Evolutionary conservation across 148 eudicot genomes (phyloP), one percentile per base, ranked within the genome.

Genomic region (Agrostemma githago): DNA sequence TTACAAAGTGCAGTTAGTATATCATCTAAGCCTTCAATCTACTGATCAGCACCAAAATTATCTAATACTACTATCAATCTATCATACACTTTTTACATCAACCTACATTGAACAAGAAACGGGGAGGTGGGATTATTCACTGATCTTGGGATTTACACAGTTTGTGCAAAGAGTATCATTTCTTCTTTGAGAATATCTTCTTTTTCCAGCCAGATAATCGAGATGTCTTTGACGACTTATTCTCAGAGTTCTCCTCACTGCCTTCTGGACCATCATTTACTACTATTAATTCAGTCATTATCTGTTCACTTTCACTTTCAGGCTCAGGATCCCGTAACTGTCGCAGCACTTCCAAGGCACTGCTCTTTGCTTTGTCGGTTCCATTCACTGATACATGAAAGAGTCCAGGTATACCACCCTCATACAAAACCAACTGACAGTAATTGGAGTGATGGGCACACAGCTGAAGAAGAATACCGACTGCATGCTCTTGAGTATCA

Each of bases 351-450:
- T 92, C 92, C 42, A 48, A 44, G 5, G 96, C 93, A 72, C 72
- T 72, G 39, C 74, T 79, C 83, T 86, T 90, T 26, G 84, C 98
- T 78, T 79, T 86, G 26, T 82, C 85, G 37, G 75, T 93, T 46
- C 98, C 98, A 39, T 84, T 87, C 38, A 79, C 37, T 0, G 89
- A 85, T 4, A 87, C 53, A n/a, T 19, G 43, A 41, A 66, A 62
- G 8, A 93, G 81, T 38, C 81, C 48, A 15, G 98, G 95, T 48
- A 91, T 79, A 15, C 90, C 82, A 11, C 91, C 92, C 72, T 91
- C 98, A 19, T 79, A 77, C 87, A 91, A 82, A 20, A 88, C 95
- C 81, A 85, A 19, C 58, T 77, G 77, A 72, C 97, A 89, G 66
- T 83, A 89, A 57, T 79, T 58, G 40, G 68, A 76, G 10, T 79